Base-by-base conservation (phyloP, 768 basidiomycete species). In the Lyophyllum shimeji region DNA sequence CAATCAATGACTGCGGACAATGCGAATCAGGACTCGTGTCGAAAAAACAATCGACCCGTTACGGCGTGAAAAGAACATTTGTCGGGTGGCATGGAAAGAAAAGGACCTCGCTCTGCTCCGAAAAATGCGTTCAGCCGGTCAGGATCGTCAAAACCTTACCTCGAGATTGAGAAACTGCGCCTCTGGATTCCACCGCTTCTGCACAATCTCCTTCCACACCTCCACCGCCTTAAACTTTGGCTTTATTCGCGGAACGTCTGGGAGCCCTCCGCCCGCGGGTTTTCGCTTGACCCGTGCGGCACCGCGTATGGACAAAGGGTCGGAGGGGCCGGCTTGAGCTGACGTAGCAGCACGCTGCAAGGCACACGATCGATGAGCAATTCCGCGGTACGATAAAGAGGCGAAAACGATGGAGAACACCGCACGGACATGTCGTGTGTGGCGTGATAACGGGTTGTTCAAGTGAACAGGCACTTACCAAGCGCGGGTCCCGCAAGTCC, bases 101-200 rank as follows among this genome's bases (percentile, higher is more conserved):
- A 46, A 27, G 39, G 42, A 45, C 46, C n/a, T 57, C 60, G 60
- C 57, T 52, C 60, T 61, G 57, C 54, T 61, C 60, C 60, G 57
- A 61, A 60, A n/a, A 57, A 50, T 43, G 27, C 56, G 56, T 64
- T 59, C 58, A 56, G 62, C 64, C 56, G 56, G 56, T 56, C 62
- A 56, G 53, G 56, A 43, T 44, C 49, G 42, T 53, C 45, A 59
- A 58, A 46, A 52, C 60, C 89, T 71, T 68, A 92, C 93, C 77
- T 92, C 89, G 51, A 95, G 83, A 67, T 95, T 90, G 39, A 95
- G 76, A 67, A 86, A 91, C 61, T 79, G 82, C 2, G 74, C 67
- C 47, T 89, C 83, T 1, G 84, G 67, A 69, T 90, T 85, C 79
- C 84, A 95, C 49, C 93, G 80, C 57, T 76, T 83, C 58, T 83